Evolutionary conservation across 768 basidiomycete species (phyloP).

Genomic region (Naganishia randhawae): DNA sequence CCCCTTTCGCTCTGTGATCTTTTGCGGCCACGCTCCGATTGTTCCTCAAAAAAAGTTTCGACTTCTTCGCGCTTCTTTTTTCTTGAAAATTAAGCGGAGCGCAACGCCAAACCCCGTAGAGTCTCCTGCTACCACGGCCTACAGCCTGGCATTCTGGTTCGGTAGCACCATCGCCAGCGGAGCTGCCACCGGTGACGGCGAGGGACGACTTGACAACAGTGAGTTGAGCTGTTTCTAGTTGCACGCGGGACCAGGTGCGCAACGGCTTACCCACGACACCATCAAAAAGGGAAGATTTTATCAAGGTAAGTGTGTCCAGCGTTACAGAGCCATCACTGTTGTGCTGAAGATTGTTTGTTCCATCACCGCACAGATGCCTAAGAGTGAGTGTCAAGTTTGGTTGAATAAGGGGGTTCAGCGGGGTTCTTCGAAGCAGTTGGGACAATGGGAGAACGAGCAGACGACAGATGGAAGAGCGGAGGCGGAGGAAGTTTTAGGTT

Average conservation of each 20-base stretch:
- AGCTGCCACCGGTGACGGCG: neutral
- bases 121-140: neutral
- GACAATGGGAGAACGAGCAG: neutral
- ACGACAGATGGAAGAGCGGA: neutral
- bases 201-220: conserved; percentile 8
- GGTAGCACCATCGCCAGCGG: conserved; percentile 17
- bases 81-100: neutral
- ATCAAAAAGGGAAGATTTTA: conserved; percentile 24
- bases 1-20: neutral
- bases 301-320: conserved; percentile 3
- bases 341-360: neutral
- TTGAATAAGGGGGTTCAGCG: neutral
- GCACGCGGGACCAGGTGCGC: neutral
- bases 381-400: conserved; percentile 14
- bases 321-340: neutral
- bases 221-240: neutral
- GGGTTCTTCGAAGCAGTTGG: conserved; percentile 5
- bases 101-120: neutral
- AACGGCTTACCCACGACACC: conserved; percentile 20
- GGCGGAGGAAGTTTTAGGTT: neutral
- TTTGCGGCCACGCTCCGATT: neutral
- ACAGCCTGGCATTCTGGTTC: conserved; percentile 14
- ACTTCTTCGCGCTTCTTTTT: neutral
- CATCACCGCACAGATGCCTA: conserved; percentile 18
- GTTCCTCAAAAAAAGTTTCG: conserved; percentile 1